phyloP scores from a whole-genome alignment of 2,329 filamentous ascomycete genomes.

The Cercospora sojina region DNA sequence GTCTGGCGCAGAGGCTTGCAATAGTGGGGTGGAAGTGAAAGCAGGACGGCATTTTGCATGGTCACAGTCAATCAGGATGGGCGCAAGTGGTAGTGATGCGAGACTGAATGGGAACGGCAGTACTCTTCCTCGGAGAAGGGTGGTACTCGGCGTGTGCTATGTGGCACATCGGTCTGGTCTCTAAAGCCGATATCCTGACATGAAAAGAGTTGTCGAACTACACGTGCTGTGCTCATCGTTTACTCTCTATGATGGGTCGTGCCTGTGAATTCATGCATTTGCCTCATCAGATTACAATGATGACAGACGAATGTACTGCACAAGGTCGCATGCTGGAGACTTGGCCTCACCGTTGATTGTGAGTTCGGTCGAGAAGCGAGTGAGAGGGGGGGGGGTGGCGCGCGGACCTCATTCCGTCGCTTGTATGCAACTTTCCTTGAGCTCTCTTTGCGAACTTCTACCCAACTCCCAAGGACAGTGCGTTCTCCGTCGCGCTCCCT shows the following conservation, averaged over 20 bases:
- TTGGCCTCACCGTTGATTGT: background rate
- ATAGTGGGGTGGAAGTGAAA: conserved; percentile 8
- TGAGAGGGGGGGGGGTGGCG: background rate
- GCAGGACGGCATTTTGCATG: conserved; percentile 6
- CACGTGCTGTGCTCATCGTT: conserved; percentile 1
- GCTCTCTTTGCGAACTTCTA: background rate
- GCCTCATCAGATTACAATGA: background rate
- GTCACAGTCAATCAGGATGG: conserved; percentile 12
- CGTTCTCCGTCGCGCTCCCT: background rate
- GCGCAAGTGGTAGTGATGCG: conserved; percentile 7
- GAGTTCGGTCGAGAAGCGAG: background rate
- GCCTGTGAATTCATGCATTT: background rate
- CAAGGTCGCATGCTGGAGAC: background rate
- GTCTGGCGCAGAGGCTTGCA: conserved; percentile 14
- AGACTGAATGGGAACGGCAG: background rate
- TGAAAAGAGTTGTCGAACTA: conserved; percentile 4
- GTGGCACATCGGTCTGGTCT: background rate
- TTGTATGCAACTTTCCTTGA: background rate
- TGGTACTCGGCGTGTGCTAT: background rate
- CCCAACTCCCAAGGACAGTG: background rate
- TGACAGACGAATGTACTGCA: background rate
- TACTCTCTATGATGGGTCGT: background rate
- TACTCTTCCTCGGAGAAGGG: background rate
- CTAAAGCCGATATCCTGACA: background rate
- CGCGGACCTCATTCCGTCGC: background rate